These are phyloP conservation scores for Pseudogymnoascus sp. DNA, from an alignment of 2,329 filamentous ascomycete species.

Conservation along the genomic window DNA sequence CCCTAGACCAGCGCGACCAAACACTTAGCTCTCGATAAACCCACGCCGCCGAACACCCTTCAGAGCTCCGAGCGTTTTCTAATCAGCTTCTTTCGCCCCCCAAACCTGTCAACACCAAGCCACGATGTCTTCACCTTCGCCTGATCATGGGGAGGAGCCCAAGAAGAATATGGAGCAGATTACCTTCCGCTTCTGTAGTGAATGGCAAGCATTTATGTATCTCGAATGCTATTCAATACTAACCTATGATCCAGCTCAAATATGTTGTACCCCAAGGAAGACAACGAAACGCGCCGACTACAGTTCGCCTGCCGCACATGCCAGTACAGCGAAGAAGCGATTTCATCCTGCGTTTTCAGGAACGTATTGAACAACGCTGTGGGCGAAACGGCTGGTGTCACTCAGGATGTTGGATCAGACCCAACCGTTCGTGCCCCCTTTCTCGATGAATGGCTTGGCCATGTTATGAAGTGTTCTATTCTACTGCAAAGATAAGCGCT, in stretches of 20 bases:
- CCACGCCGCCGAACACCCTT: neutral
- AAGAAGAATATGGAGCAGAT: slow-evolving; percentile 64
- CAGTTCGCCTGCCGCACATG: slow-evolving; percentile 96
- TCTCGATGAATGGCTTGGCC: slow-evolving; percentile 39
- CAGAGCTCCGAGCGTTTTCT: neutral
- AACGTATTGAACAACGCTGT: slow-evolving; percentile 87
- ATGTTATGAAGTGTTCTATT: slow-evolving; percentile 33
- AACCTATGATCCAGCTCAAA: slow-evolving; percentile 58
- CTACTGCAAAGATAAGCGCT: neutral
- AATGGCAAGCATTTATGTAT: slow-evolving; percentile 54
- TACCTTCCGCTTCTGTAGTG: slow-evolving; percentile 94
- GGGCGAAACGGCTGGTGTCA: slow-evolving; percentile 93
- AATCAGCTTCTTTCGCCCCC: neutral
- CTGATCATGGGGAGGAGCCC: slow-evolving; percentile 36
- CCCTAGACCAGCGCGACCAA: neutral
- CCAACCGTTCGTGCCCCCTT: slow-evolving; percentile 79
- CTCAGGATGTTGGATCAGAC: slow-evolving; percentile 93
- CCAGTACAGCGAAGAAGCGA: slow-evolving; percentile 79
- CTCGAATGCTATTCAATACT: slow-evolving; percentile 12
- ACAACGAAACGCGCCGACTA: slow-evolving; percentile 71
- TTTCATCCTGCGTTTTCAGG: slow-evolving; percentile 87
- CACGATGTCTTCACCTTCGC: slow-evolving; percentile 50
- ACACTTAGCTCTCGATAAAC: neutral
- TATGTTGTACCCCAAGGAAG: slow-evolving; percentile 95
- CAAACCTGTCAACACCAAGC: neutral